phyloP scores from a whole-genome alignment of 129 eudicot species.

The Tagetes erecta region DNA sequence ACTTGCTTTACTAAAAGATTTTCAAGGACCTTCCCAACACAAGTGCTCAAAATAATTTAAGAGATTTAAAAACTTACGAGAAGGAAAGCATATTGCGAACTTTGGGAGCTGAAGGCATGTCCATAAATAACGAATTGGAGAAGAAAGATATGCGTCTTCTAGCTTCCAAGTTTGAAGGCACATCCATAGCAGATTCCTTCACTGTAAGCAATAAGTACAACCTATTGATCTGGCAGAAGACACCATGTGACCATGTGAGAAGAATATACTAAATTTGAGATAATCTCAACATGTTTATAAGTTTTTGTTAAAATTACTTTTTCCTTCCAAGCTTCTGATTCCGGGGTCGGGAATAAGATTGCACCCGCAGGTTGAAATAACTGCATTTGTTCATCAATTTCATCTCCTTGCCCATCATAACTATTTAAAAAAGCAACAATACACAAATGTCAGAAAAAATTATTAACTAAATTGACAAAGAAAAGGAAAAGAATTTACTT shows the following conservation, averaged over 20 bases:
- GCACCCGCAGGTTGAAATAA: constrained; percentile 94
- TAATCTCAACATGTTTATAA: background rate
- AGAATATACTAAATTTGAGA: constrained; percentile 18
- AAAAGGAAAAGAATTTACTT: constrained; percentile 37
- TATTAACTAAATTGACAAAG: background rate
- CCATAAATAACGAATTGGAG: constrained; percentile 88
- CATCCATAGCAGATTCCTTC: constrained; percentile 93
- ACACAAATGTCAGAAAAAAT: constrained; percentile 2
- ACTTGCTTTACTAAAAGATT: too few relatives aligned
- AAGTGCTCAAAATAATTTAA: constrained; percentile 14
- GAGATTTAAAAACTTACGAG: constrained; percentile 63
- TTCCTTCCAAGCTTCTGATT: constrained; percentile 95
- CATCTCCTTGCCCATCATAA: constrained; percentile 64
- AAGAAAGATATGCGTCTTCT: constrained; percentile 79
- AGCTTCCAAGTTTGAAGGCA: constrained; percentile 84
- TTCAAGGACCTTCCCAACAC: background rate
- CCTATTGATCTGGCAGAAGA: constrained; percentile 72
- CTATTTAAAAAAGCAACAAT: constrained; percentile 35
- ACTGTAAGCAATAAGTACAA: constrained; percentile 78
- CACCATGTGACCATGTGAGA: background rate
- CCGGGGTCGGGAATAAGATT: constrained; percentile 79
- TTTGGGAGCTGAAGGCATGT: constrained; percentile 94
- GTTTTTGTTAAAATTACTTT: constrained; percentile 46
- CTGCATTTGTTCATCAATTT: constrained; percentile 84
- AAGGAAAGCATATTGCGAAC: constrained; percentile 98